Evolutionary conservation across 805 yeast species (phyloP).

Genomic region (Zygotorulaspora chibaensis): DNA sequence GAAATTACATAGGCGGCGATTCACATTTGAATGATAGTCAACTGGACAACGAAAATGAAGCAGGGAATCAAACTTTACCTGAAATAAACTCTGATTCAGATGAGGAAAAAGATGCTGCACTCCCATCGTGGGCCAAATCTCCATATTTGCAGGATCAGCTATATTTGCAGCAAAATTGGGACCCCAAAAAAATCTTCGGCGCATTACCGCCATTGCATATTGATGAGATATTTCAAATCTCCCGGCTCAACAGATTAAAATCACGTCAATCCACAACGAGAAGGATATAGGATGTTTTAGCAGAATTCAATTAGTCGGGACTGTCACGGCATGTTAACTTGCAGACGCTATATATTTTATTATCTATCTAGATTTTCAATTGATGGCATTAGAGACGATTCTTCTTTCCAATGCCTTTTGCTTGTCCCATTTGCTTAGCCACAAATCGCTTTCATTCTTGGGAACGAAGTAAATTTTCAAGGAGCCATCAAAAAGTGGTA

Average conservation of each 20-base stretch:
- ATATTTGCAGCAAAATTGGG: slow-evolving; percentile 45
- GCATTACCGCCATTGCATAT: slow-evolving; percentile 64
- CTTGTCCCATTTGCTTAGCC: slow-evolving; percentile 68
- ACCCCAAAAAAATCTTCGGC: slow-evolving; percentile 71
- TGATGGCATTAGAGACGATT: neutral
- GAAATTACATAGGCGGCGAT: slow-evolving; percentile 26
- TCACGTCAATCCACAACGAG: slow-evolving; percentile 47
- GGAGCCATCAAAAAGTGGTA: slow-evolving; percentile 74
- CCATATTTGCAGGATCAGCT: slow-evolving; percentile 49
- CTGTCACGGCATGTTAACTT: too few species aligned
- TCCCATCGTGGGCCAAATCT: slow-evolving; percentile 60
- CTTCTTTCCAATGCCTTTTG: slow-evolving; percentile 52
- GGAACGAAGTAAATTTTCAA: slow-evolving; percentile 78
- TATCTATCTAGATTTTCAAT: too few species aligned
- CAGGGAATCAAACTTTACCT: slow-evolving; percentile 36
- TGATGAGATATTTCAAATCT: slow-evolving; percentile 58
- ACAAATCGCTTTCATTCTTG: slow-evolving; percentile 54
- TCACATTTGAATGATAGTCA: neutral
- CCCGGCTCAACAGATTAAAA: slow-evolving; percentile 48
- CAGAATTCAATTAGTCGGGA: too few species aligned
- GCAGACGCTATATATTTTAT: too few species aligned
- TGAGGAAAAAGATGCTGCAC: slow-evolving; percentile 45
- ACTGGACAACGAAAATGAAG: slow-evolving; percentile 2
- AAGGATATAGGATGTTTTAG: neutral
- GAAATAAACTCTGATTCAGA: slow-evolving; percentile 52